Evolutionary conservation across 495 filamentous ascomycete genomes (phyloP).

Genomic region (Friedmanniomyces endolithicus): DNA sequence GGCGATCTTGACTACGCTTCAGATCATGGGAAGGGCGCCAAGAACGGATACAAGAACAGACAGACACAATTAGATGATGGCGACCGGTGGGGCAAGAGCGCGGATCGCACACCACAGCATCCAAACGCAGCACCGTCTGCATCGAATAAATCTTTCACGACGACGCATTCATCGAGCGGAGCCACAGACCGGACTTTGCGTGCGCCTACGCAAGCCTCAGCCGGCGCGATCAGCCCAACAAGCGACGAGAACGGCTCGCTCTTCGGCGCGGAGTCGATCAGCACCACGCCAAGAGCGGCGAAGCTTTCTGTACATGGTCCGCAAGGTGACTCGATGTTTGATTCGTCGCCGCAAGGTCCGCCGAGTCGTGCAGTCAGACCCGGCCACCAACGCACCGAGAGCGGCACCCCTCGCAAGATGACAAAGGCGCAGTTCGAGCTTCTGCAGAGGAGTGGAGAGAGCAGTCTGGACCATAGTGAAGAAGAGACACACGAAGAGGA

Average conservation of each 20-base stretch:
- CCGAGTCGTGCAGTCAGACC: conserved; percentile 20
- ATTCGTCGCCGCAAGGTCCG: conserved; percentile 16
- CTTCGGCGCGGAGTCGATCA: conserved; percentile 13
- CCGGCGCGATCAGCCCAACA: conserved; percentile 9
- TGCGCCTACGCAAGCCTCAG: conserved; percentile 5
- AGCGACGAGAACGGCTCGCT: conserved; percentile 1
- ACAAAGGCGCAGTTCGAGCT: conserved; percentile 17
- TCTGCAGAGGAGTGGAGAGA: conserved; percentile 37
- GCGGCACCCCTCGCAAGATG: conserved; percentile 15
- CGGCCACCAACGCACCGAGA: conserved; percentile 7
- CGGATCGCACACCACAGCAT: background rate
- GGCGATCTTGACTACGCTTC: background rate
- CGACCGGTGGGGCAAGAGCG: conserved; percentile 3
- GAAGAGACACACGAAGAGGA: conserved; percentile 44
- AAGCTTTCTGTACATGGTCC: conserved; percentile 1
- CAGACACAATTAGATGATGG: conserved; percentile 7
- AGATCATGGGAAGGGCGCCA: background rate
- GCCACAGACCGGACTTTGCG: background rate
- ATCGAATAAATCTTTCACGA: background rate
- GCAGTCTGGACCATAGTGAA: conserved; percentile 41
- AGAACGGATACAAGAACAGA: conserved; percentile 4
- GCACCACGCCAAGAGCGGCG: conserved; percentile 18
- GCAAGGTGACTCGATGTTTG: conserved; percentile 8
- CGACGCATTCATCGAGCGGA: background rate
- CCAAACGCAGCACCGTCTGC: background rate